Evolutionary conservation across 2,329 filamentous ascomycete species (phyloP), one percentile per base, ranked within the genome.

Genomic region (Nigrospora oryzae): DNA sequence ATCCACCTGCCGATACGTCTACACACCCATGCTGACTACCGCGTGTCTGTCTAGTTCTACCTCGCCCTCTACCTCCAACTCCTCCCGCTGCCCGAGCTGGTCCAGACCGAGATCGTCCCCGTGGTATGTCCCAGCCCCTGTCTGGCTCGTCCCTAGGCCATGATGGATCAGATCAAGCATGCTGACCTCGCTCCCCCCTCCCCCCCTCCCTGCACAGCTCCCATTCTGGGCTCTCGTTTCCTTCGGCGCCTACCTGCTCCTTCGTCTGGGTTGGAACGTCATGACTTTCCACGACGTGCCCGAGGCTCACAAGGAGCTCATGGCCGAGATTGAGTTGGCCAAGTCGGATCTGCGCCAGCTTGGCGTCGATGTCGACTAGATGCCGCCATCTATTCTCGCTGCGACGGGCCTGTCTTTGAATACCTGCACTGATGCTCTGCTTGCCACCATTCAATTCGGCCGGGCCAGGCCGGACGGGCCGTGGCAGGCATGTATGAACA

Each of bases 241-340:
- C 17, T 90, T 97, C 62, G 93, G 90, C 66, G 86, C 90, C 51
- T 90, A 89, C 68, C 83, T 98, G 16, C 84, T 98, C 52, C 89
- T 85, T 71, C 88, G 89, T 57, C 84, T 98, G 50, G 93, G 93
- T 58, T 86, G 82, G 72, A 93, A 93, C 52, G 87, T 98, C 56
- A 75, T 95, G 63, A 95, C 89, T 46, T 98, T 98, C 77, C 93
- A 95, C 73, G 90, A 97, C 67, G 89, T 94, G 40, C 90, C 91
- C 44, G 79, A 88, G 50, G 93, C 93, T 43, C 86, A 97, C 68
- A 80, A 83, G 63, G 90, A 96, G 69, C 72, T 98, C 56, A 89
- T 93, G 76, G 73, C 70, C 56, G 86, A 97, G 69, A 93, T 94
- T 60, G 77, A 88, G 51, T 55, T 82, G 64, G 88, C 88, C 51